Evolutionary conservation across 2,329 filamentous ascomycete genomes (phyloP).

Genomic region (Phoma sp.): DNA sequence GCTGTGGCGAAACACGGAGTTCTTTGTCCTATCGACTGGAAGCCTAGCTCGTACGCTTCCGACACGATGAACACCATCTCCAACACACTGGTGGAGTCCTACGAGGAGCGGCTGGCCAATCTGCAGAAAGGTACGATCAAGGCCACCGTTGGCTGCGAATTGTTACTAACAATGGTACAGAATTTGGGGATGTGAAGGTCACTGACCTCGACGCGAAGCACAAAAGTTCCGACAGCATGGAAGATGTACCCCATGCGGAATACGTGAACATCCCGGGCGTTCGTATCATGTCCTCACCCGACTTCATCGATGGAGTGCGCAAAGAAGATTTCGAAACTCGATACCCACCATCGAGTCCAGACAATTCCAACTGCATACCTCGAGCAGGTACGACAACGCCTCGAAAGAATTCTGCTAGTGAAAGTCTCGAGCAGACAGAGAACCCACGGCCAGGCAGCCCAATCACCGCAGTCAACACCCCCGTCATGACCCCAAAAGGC

Average conservation of each 20-base stretch:
- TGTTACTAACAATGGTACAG: background rate
- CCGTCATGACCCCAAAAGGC: background rate
- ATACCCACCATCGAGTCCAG: conserved; percentile 3
- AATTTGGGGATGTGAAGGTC: conserved; percentile 30
- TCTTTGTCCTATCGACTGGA: conserved; percentile 42
- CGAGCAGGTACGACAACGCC: background rate
- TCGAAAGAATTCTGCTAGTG: too few relatives aligned
- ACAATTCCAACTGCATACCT: background rate
- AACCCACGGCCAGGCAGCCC: background rate
- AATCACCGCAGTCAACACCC: conserved; percentile 3
- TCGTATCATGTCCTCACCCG: background rate
- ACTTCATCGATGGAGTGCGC: background rate
- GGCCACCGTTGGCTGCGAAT: background rate
- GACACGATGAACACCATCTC: conserved; percentile 34
- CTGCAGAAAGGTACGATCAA: conserved; percentile 23
- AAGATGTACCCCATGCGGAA: conserved; percentile 9
- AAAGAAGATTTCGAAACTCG: background rate
- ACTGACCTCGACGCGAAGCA: conserved; percentile 29
- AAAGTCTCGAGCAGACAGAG: background rate
- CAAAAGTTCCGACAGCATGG: background rate
- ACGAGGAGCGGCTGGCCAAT: conserved; percentile 34
- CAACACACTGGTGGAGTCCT: conserved; percentile 35
- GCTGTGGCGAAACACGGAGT: conserved; percentile 41
- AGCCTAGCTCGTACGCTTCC: conserved; percentile 21
- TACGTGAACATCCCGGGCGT: background rate